phyloP scores from a whole-genome alignment of 176 grass and related monocot genomes.

The Panicum miliaceum region DNA sequence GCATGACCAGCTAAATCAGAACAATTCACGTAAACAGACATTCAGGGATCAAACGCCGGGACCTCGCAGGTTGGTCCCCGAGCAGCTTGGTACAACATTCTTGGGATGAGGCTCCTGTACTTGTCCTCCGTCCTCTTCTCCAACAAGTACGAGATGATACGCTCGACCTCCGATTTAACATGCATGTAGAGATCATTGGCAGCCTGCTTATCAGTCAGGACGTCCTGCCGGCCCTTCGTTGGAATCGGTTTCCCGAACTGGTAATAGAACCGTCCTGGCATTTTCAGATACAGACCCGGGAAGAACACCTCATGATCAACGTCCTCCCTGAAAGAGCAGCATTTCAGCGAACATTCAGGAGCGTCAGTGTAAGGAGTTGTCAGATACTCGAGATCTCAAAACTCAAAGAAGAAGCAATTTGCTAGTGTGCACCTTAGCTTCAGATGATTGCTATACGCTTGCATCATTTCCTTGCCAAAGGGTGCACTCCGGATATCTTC shows the following conservation, averaged over 20 bases:
- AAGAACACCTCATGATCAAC: slow-evolving; percentile 57
- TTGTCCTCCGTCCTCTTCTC: slow-evolving; percentile 69
- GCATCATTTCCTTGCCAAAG: slow-evolving; percentile 61
- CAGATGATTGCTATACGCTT: slow-evolving; percentile 54
- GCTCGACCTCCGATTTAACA: slow-evolving; percentile 68
- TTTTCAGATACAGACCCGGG: slow-evolving; percentile 49
- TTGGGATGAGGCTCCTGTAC: slow-evolving; percentile 55
- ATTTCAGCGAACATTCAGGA: neutral
- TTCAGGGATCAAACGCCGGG: slow-evolving; percentile 66
- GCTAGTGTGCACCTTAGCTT: slow-evolving; percentile 50
- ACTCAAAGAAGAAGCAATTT: neutral
- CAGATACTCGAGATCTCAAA: neutral
- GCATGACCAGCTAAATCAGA: neutral
- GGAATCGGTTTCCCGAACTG: slow-evolving; percentile 73
- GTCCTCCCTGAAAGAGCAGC: slow-evolving; percentile 49
- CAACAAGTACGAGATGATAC: slow-evolving; percentile 57
- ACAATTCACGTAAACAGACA: neutral
- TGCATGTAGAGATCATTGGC: slow-evolving; percentile 55
- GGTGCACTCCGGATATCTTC: slow-evolving; percentile 59
- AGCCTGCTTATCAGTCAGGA: slow-evolving; percentile 50
- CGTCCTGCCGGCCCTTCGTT: slow-evolving; percentile 39
- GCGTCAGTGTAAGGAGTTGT: neutral
- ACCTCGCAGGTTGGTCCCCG: slow-evolving; percentile 46
- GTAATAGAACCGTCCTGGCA: slow-evolving; percentile 74
- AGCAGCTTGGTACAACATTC: slow-evolving; percentile 45